Evolutionary conservation across 208 protist species (phyloP).

Genomic region (Vickermania spadyakhi): DNA sequence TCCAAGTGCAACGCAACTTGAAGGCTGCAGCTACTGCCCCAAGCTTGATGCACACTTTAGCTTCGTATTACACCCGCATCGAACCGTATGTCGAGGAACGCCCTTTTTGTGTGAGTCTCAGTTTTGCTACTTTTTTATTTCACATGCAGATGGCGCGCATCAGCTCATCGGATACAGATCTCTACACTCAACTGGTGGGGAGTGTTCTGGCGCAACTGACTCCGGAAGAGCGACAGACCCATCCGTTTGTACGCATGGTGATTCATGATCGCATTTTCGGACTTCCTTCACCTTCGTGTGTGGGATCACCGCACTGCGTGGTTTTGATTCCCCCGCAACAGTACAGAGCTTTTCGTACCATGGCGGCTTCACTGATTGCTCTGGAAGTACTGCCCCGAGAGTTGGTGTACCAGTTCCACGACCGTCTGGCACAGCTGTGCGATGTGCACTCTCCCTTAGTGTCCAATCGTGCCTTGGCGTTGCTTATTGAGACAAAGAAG

Average conservation of each 20-base stretch:
- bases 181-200: conserved; percentile 78
- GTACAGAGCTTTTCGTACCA: conserved; percentile 70
- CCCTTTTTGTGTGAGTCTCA: conserved; percentile 84
- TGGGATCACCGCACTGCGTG: conserved; percentile 65
- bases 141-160: conserved; percentile 88
- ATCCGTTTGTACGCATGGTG: conserved; percentile 81
- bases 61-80: conserved; percentile 77
- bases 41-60: conserved; percentile 72
- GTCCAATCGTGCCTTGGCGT: conserved; percentile 64
- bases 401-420: conserved; percentile 81
- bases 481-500: conserved; percentile 65
- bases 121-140: conserved; percentile 84
- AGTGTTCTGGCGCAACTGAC: conserved; percentile 55
- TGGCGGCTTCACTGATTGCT: conserved; percentile 50
- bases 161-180: conserved; percentile 59
- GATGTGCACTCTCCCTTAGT: conserved; percentile 60
- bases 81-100: conserved; percentile 64
- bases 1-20: conserved; percentile 76
- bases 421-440: conserved; percentile 63
- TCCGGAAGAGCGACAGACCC: conserved; percentile 40
- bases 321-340: conserved; percentile 71
- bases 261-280: conserved; percentile 79
- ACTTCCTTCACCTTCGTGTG: conserved; percentile 64
- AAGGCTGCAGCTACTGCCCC: conserved; percentile 58
- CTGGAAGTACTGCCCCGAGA: conserved; percentile 48